These are phyloP conservation scores for Penstemon newberryi DNA, from an alignment of 257 asterid genomes.

Conservation along the genomic window DNA sequence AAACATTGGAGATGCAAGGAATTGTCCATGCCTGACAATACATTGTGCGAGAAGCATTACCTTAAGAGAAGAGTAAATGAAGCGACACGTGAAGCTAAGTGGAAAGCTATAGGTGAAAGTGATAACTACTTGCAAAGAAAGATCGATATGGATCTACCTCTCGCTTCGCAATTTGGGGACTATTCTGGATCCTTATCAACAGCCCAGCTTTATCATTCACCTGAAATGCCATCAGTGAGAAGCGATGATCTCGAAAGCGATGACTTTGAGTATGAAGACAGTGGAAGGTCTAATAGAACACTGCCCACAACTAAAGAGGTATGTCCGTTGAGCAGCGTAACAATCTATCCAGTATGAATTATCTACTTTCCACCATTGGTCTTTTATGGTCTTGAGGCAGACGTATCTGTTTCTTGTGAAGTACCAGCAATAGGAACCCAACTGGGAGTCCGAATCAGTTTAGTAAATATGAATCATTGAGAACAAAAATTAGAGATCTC, in stretches of 20 bases:
- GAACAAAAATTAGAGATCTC: not conserved
- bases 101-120: conserved; percentile 65
- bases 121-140: conserved; percentile 83
- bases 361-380: conserved; percentile 4
- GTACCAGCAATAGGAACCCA: not conserved
- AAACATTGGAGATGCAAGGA: conserved; percentile 99
- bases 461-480: conserved; percentile 2
- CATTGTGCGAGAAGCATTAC: conserved; percentile 98
- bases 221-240: conserved; percentile 64
- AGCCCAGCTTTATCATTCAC: conserved; percentile 56
- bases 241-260: conserved; percentile 69
- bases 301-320: conserved; percentile 57
- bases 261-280: conserved; percentile 65
- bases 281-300: conserved; percentile 56
- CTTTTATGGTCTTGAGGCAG: conserved; percentile 5
- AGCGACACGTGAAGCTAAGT: conserved; percentile 83
- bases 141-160: conserved; percentile 90
- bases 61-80: conserved; percentile 97
- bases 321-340: conserved; percentile 50
- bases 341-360: conserved; percentile 5
- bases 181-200: conserved; percentile 53
- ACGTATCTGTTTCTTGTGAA: conserved; percentile 15
- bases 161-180: conserved; percentile 64
- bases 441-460: not conserved
- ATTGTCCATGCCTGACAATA: conserved; percentile 98